Evolutionary conservation across 2,329 filamentous ascomycete species (phyloP), one percentile per base, ranked within the genome.

Genomic region (Clonostachys byssicola): DNA sequence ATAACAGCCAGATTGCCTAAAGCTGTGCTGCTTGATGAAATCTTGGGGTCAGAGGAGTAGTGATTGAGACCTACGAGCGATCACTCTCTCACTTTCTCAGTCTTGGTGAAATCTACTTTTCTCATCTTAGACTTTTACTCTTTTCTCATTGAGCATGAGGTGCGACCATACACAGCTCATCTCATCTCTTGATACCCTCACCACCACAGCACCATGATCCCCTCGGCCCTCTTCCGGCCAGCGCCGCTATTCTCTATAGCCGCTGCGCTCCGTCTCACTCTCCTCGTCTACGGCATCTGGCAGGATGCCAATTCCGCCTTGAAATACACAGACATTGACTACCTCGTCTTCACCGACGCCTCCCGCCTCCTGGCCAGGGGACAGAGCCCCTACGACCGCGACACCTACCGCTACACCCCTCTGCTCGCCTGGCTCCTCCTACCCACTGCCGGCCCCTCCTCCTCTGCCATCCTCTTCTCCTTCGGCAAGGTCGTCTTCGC

Each of bases 241-340:
- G 23, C 52, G 10, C 73, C 76, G 9, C 75, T 87, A 57, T 82
- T 86, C 64, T 52, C 69, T 46, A 64, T 78, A 12, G 74, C 81
- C 44, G 71, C 84, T 46, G 58, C 84, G 43, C 78, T 99, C 20
- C 89, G 94, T 51, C 62, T 81, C 6, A 64, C 73, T 34, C 83
- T 99, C 52, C 80, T 97, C 44, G 63, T 95, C 59, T 97, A 97
- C 65, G 92, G 94, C 49, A 80, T 90, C 51, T 92, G 89, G 75
- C 94, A 99, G 72, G 94, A 99, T 69, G 86, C 89, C 50, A 78
- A 92, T 69, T 95, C 91, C 8, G 85, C 92, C 13, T 72, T 99
- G 61, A 97, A 97, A 71, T 99, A 97, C 74, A 99, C 94, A 45
- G 94, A 99, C 69, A 96, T 99, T 59, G 94, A 99, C 75, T 99